These are phyloP conservation scores for Trametes punicea DNA, from an alignment of 768 basidiomycete genomes.

Conservation along the genomic window DNA sequence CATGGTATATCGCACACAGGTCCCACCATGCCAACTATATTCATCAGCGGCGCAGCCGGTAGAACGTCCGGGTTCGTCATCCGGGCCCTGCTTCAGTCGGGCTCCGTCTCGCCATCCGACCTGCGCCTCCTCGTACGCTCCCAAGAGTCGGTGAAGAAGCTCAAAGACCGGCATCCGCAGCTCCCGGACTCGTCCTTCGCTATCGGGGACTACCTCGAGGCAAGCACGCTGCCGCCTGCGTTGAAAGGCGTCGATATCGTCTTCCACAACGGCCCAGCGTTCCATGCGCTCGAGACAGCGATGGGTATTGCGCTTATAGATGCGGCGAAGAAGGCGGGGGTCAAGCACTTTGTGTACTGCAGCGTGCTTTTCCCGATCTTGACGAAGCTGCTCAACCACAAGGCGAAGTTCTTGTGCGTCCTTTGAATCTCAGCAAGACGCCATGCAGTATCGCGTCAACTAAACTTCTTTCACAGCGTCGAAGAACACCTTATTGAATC, in stretches of 20 bases:
- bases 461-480: slow-evolving; percentile 20
- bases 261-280: slow-evolving; percentile 30
- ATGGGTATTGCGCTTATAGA: slow-evolving; percentile 34
- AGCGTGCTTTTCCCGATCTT: slow-evolving; percentile 32
- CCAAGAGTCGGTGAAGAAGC: slow-evolving; percentile 14
- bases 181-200: slow-evolving; percentile 22
- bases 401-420: slow-evolving; percentile 24
- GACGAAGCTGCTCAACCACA: slow-evolving; percentile 31
- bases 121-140: slow-evolving; percentile 29
- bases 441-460: neutral
- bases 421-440: neutral
- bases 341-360: slow-evolving; percentile 34
- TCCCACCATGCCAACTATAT: slow-evolving; percentile 7
- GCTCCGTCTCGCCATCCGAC: slow-evolving; percentile 7
- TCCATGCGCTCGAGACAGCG: slow-evolving; percentile 29
- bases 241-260: slow-evolving; percentile 26
- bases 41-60: slow-evolving; percentile 25
- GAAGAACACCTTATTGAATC: slow-evolving; percentile 38
- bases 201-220: slow-evolving; percentile 27
- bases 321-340: slow-evolving; percentile 31
- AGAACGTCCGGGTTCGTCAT: slow-evolving; percentile 26
- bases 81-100: slow-evolving; percentile 16
- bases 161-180: slow-evolving; percentile 15
- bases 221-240: slow-evolving; percentile 23
- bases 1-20: neutral